phyloP scores from a whole-genome alignment of 2,329 filamentous ascomycete species.

The Xylariales sp. region DNA sequence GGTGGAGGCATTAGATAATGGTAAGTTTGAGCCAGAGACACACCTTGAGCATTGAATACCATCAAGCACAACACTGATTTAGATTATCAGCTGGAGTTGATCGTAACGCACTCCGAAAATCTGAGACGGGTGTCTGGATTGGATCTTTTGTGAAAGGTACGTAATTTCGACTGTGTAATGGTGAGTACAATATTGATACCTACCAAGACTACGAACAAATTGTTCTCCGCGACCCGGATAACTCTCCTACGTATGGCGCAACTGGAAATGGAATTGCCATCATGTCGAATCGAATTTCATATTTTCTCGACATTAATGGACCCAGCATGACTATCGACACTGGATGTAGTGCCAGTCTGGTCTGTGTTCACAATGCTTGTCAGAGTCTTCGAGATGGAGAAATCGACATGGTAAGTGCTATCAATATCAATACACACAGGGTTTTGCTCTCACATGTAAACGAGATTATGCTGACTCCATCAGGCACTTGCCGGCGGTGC shows the following conservation, averaged over 20 bases:
- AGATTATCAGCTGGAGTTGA: slow-evolving; percentile 14
- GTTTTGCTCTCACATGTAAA: neutral
- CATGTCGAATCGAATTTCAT: slow-evolving; percentile 35
- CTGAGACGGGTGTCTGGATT: slow-evolving; percentile 19
- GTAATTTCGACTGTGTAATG: neutral
- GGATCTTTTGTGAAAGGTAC: slow-evolving; percentile 20
- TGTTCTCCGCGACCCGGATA: slow-evolving; percentile 18
- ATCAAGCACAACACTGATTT: neutral
- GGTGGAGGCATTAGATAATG: slow-evolving; percentile 19
- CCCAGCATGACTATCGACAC: slow-evolving; percentile 39
- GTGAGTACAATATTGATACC: slow-evolving; percentile 5
- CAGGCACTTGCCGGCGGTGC: slow-evolving; percentile 45
- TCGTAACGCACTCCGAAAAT: slow-evolving; percentile 12
- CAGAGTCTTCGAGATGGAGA: slow-evolving; percentile 30
- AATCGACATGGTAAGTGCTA: slow-evolving; percentile 14
- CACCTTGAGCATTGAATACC: neutral
- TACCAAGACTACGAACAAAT: slow-evolving; percentile 23
- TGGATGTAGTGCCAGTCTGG: slow-evolving; percentile 39
- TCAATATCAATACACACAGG: neutral
- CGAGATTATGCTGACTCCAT: neutral
- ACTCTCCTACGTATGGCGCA: slow-evolving; percentile 22
- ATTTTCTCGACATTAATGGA: slow-evolving; percentile 34
- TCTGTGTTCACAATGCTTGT: slow-evolving; percentile 36
- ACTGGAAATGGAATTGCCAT: slow-evolving; percentile 29
- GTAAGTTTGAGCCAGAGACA: too few relatives aligned